A percentile compares a stretch with the other conserved stretches of the same genome.
Evolutionary conservation across 2,329 filamentous ascomycete species (phyloP).

Genomic region (Penicillium sp.): DNA sequence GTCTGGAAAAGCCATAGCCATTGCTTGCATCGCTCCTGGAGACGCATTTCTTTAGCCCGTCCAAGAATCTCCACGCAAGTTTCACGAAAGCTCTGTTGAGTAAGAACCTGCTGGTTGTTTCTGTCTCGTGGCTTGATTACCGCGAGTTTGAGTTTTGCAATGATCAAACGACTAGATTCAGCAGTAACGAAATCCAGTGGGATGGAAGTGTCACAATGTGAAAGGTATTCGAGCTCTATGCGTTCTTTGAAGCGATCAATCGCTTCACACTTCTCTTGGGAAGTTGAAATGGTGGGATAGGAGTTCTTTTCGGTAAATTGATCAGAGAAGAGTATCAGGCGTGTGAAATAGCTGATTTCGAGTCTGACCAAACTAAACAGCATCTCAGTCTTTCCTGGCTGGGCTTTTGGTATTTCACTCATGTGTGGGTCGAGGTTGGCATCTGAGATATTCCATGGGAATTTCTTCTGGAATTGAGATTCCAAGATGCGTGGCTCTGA

Average conservation of each 20-base stretch:
- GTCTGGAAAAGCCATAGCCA: slow-evolving; percentile 24
- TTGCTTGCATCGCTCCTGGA: slow-evolving; percentile 11
- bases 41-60: slow-evolving; percentile 10
- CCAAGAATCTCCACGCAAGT: slow-evolving; percentile 19
- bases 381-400: background rate
- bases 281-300: background rate
- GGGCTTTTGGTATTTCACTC: background rate
- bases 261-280: background rate
- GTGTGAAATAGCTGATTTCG: background rate
- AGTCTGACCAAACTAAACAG: background rate
- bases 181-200: slow-evolving; percentile 15
- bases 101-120: background rate
- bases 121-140: slow-evolving; percentile 9
- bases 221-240: slow-evolving; percentile 8
- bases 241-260: background rate
- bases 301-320: background rate
- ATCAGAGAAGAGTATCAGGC: background rate
- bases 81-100: slow-evolving; percentile 1
- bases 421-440: background rate
- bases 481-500: background rate
- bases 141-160: slow-evolving; percentile 14
- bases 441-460: background rate
- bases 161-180: slow-evolving; percentile 10
- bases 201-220: slow-evolving; percentile 12
- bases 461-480: background rate